A percentile compares a stretch with the other conserved stretches of the same genome.
Evolutionary conservation across 139 green algal species (phyloP).

Genomic region (Haematococcus sp.): DNA sequence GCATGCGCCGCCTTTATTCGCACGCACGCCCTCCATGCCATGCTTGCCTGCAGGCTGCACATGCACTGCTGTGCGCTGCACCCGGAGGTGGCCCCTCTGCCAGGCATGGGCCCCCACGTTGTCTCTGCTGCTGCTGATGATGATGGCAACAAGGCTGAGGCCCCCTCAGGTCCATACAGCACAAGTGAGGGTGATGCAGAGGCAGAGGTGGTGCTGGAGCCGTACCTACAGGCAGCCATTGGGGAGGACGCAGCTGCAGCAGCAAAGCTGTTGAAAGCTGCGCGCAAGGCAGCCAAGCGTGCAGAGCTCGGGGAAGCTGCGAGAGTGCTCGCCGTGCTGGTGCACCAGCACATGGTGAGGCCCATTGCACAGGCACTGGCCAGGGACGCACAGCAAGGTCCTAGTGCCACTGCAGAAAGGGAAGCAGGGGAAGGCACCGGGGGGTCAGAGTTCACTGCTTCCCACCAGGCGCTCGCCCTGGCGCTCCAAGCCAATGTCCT

Average conservation of each 20-base stretch:
- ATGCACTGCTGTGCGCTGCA: conserved; percentile 1
- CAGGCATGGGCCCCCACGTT: neutral
- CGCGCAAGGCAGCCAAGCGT: no score
- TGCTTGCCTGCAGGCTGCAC: neutral
- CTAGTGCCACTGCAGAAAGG: neutral
- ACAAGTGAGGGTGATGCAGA: neutral
- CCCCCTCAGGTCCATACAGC: neutral
- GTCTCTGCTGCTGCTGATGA: no score
- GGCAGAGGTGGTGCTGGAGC: no score
- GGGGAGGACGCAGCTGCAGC: no score
- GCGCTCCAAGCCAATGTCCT: neutral
- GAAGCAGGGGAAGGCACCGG: neutral
- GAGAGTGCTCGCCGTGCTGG: conserved; percentile 5
- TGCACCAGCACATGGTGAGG: neutral
- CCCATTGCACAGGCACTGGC: neutral
- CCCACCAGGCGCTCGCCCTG: neutral
- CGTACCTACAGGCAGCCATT: no score
- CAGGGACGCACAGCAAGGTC: neutral
- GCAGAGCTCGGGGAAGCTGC: no score
- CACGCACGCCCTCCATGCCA: neutral
- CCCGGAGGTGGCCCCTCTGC: neutral
- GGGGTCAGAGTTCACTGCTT: neutral
- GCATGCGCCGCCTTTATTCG: no score
- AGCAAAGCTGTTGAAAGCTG: no score
- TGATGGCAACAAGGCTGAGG: no score